A percentile compares a stretch with the other conserved stretches of the same genome.
phyloP scores from a whole-genome alignment of 805 yeast genomes.

The Pichia heedii region DNA sequence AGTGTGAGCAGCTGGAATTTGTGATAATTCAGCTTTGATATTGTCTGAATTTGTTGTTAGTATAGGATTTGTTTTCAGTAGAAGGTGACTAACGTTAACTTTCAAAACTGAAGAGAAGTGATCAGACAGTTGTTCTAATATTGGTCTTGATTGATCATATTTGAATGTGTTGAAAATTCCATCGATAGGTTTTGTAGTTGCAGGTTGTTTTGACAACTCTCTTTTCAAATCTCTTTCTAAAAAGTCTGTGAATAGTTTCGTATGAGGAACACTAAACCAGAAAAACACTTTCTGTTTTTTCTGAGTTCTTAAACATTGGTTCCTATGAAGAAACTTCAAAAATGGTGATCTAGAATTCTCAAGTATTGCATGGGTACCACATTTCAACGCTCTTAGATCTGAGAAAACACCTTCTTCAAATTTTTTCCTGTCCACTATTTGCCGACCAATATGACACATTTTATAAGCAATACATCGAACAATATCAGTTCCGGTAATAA shows the following conservation, averaged over 20 bases:
- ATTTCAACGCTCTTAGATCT: constrained; percentile 77
- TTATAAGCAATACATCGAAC: constrained; percentile 85
- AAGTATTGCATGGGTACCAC: constrained; percentile 78
- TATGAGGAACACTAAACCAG: constrained; percentile 96
- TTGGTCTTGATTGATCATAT: constrained; percentile 42
- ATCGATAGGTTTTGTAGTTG: constrained; percentile 62
- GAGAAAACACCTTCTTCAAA: constrained; percentile 95
- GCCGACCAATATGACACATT: constrained; percentile 83
- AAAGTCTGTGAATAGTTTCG: constrained; percentile 85
- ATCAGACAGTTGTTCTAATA: constrained; percentile 44
- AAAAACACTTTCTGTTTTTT: constrained; percentile 95
- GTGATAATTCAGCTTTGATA: neutral
- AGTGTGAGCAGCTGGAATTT: neutral
- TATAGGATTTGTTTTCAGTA: constrained; percentile 3
- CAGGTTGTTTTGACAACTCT: constrained; percentile 48
- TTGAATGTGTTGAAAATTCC: constrained; percentile 78
- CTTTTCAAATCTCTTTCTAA: constrained; percentile 84
- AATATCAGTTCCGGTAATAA: constrained; percentile 92
- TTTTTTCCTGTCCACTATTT: constrained; percentile 77
- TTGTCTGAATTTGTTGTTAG: neutral
- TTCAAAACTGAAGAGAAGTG: constrained; percentile 14
- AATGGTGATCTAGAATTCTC: constrained; percentile 84
- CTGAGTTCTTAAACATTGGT: constrained; percentile 84
- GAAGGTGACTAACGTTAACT: constrained; percentile 4
- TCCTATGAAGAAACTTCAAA: constrained; percentile 72